Conservation (phyloP, 495 filamentous ascomycete genomes). For the Hyaloscypha bicolor region DNA sequence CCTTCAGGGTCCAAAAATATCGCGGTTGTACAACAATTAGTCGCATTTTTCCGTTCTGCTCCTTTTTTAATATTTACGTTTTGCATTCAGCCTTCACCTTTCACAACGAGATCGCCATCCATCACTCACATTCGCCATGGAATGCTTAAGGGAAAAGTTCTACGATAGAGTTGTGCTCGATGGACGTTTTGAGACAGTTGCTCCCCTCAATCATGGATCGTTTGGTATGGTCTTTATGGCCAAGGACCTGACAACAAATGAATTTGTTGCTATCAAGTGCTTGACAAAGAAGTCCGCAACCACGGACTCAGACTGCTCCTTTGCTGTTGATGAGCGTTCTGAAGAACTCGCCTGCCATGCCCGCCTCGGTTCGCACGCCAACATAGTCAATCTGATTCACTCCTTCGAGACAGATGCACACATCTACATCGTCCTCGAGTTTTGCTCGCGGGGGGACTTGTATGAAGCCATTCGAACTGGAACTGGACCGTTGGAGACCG, state of each 20-base stretch:
- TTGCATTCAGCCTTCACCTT: background rate
- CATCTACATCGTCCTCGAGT: constrained; percentile 91
- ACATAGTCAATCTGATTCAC: constrained; percentile 91
- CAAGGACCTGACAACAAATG: constrained; percentile 69
- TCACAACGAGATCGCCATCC: too few relatives aligned
- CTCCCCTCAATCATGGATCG: constrained; percentile 96
- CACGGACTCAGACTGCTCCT: constrained; percentile 51
- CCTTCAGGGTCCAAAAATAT: constrained; percentile 32
- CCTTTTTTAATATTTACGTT: constrained; percentile 18
- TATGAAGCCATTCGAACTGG: constrained; percentile 94
- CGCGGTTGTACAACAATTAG: constrained; percentile 31
- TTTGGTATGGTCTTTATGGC: constrained; percentile 98
- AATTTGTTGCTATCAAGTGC: constrained; percentile 92
- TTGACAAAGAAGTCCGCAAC: constrained; percentile 72
- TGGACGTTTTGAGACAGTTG: constrained; percentile 86
- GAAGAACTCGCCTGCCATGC: constrained; percentile 86
- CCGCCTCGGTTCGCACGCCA: constrained; percentile 76
- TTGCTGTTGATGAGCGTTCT: constrained; percentile 76
- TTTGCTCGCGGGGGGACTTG: constrained; percentile 92
- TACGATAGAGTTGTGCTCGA: constrained; percentile 72
- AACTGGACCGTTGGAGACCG: constrained; percentile 87
- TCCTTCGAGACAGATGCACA: constrained; percentile 91
- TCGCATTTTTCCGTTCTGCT: constrained; percentile 21
- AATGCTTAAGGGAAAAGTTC: constrained; percentile 77
- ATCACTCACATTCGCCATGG: constrained; percentile 56